Evolutionary conservation across 305 asterid species (phyloP), one percentile per base, ranked within the genome.

Genomic region (Fraxinus angustifolia): DNA sequence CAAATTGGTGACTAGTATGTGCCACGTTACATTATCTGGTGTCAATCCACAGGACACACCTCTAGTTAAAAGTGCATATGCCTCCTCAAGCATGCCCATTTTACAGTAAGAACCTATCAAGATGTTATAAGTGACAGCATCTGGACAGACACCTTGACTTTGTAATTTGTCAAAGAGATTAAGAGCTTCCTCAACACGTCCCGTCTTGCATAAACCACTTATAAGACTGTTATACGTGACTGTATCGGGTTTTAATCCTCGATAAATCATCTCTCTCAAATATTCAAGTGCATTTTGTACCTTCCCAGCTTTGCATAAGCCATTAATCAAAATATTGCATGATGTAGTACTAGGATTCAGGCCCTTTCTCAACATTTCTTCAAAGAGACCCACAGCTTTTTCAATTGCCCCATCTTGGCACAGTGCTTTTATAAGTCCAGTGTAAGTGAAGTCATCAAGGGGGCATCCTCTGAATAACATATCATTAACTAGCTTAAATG

Each of bases 191-290:
- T 67, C 36, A 2, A 26, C 17, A 11, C 36, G 73, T 11, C 73
- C 35, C 0, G 8, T 26, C 73, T 67, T 67, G 73, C 36, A 67
- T 12, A 67, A 67, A 67, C 73, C 73, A 30, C 36, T 67, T 23
- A 67, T 67, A 67, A 67, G 73, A 28, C 36, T 26, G 35, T 67
- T 67, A 28, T 67, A 67, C 8, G 73, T 26, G 73, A 67, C 73
- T 67, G 31, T 67, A 67, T 67, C 19, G 2, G 73, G 73, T 30
- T 23, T 67, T 67, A 67, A 67, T 28, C 73, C 35, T 26, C 73
- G 73, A 67, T 67, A 28, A 67, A 67, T 28, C 73, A 67, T 67
- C 73, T 23, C 73, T 26, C 73, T 67, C 73, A 67, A 67, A 67
- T 67, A 67, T 12, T 67, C 73, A 67, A 67, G 36, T 23, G 73